Evolutionary conservation across 164 flowering plant genomes (phyloP), one percentile per base, ranked within the genome.

Genomic region (Malania oleifera): DNA sequence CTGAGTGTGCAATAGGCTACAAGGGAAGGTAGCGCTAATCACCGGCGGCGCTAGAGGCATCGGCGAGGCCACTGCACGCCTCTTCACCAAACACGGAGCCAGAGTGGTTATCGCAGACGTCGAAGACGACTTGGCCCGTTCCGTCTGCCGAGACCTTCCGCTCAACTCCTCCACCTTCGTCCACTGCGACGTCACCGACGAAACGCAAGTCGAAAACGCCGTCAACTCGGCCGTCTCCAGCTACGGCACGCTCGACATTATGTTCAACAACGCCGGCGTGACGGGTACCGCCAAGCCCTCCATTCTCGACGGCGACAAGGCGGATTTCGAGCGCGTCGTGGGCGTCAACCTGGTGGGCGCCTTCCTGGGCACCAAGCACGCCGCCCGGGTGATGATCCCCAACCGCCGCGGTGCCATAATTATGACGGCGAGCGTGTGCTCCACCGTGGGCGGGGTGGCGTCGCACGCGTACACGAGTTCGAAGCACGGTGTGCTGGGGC

Each of bases 371-470:
- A 71, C 64, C 27, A 77, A 80, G 28, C 82, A 80, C 27, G 84
- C 78, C 0, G 84, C 82, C 2, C 61, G 82, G 1, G 82, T 70
- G 2, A 77, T 80, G 84, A 61, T 67, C 43, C 80, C 80, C 0
- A 54, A 64, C 7, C 38, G 74, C 8, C 29, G 47, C 2, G 84
- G 84, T 4, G 58, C 68, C 67, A 80, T 77, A 53, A 71, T 77
- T 0, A 39, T 40, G 13, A 72, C 71, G 0, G 77, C 75, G 0
- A 81, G 79, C 46, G 56, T 69, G 0, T 10, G 49, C 17, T 65
- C 71, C 0, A 26, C 7, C 1, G 11, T 74, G 0, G 80, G 77
- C 1, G 82, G 75, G 0, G 60, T n/a, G 1, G 70, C 64, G 1
- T n/a, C 80, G 3, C 80, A 77, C 35, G 77, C 78, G 0, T 79